Evolutionary conservation across 306 rosid species (phyloP).

Genomic region (Dicorynia guianensis): DNA sequence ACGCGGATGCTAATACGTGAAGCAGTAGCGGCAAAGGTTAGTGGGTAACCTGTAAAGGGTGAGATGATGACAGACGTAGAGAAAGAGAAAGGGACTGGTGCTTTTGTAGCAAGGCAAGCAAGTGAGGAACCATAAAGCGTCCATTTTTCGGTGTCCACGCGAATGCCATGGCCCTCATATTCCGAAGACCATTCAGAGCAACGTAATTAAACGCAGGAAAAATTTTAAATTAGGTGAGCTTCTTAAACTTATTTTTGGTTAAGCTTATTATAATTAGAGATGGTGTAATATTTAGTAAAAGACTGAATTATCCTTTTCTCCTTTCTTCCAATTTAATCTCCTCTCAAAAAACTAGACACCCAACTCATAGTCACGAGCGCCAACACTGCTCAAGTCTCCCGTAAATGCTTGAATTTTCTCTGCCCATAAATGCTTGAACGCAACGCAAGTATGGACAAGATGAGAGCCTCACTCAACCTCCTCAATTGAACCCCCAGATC

Average conservation of each 20-base stretch:
- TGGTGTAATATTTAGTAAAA: no score
- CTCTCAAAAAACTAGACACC: no score
- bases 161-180: neutral
- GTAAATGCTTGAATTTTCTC: neutral
- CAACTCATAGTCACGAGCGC: no score
- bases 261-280: no score
- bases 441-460: neutral
- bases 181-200: slow-evolving; percentile 37
- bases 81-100: slow-evolving; percentile 2
- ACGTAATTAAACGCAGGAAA: slow-evolving; percentile 37
- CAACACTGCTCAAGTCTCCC: no score
- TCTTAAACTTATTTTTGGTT: no score
- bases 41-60: slow-evolving; percentile 19
- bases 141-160: slow-evolving; percentile 34
- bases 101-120: slow-evolving; percentile 43
- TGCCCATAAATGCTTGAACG: neutral
- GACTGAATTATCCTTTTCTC: no score
- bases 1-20: slow-evolving; percentile 41
- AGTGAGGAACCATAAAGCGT: slow-evolving; percentile 38
- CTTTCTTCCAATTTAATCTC: no score
- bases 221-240: no score
- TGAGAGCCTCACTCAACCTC: neutral
- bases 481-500: neutral
- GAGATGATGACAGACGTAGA: slow-evolving; percentile 6
- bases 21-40: slow-evolving; percentile 35